Evolutionary conservation across 192 early-diverging fungal genomes (phyloP).

Genomic region (Mortierella alpina): DNA sequence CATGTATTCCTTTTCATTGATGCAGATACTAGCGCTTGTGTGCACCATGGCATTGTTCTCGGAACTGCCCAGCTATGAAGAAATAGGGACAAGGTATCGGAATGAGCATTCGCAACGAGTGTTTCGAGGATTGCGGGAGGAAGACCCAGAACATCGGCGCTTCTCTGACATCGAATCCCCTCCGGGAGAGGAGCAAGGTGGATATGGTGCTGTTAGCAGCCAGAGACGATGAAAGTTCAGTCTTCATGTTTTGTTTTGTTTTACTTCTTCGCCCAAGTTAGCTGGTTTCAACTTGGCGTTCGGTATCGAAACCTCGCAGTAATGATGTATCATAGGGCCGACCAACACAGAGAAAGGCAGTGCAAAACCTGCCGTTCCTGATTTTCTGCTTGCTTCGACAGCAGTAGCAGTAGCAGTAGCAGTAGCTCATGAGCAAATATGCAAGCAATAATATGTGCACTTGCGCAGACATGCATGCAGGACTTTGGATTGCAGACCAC

Average conservation of each 20-base stretch:
- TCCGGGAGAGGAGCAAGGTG: neutral
- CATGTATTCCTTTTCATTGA: neutral
- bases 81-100: conserved; percentile 4
- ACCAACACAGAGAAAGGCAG: no score
- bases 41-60: conserved; percentile 4
- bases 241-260: neutral
- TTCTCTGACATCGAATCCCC: no score
- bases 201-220: neutral
- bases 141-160: conserved; percentile 14
- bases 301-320: no score
- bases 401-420: no score
- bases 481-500: no score
- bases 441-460: no score
- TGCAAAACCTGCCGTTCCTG: no score
- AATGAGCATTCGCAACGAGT: conserved; percentile 21
- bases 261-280: neutral
- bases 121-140: conserved; percentile 18
- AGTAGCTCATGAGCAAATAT: no score
- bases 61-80: conserved; percentile 11
- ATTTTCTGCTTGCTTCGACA: no score
- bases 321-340: no score
- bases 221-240: neutral
- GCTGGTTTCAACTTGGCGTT: neutral
- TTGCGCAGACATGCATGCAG: no score
- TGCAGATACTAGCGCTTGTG: conserved; percentile 24